Conservation (phyloP, 192 early-diverging fungal genomes). For the Spizellomyces sp. region DNA sequence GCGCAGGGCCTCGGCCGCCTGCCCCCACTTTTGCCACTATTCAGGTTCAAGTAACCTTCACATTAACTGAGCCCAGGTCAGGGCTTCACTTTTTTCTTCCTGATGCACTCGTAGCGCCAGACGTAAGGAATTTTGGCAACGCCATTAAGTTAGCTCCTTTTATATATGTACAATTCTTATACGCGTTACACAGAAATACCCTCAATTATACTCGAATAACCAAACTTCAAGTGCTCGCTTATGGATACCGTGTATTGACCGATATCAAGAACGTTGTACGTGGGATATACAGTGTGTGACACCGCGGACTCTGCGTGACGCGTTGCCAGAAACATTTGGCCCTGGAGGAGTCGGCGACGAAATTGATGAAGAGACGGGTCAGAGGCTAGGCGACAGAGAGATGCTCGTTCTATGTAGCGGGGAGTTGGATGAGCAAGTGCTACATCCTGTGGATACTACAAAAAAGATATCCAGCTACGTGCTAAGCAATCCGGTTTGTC, state of each 20-base stretch:
- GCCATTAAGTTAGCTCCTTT: too few species aligned
- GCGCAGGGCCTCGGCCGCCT: background rate
- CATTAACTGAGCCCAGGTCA: slow-evolving; percentile 25
- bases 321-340: background rate
- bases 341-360: background rate
- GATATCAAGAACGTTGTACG: slow-evolving; percentile 36
- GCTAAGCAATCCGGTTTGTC: slow-evolving; percentile 30
- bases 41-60: slow-evolving; percentile 32
- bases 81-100: slow-evolving; percentile 44
- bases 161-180: too few species aligned
- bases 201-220: slow-evolving; percentile 49
- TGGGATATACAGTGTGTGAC: slow-evolving; percentile 42
- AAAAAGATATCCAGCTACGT: slow-evolving; percentile 39
- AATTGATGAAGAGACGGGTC: background rate
- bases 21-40: slow-evolving; percentile 6
- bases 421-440: slow-evolving; percentile 33
- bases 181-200: slow-evolving; percentile 39
- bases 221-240: slow-evolving; percentile 36
- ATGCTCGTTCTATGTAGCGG: slow-evolving; percentile 47
- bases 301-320: slow-evolving; percentile 25
- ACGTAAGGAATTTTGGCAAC: too few species aligned
- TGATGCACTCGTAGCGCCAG: slow-evolving; percentile 19
- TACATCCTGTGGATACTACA: slow-evolving; percentile 21
- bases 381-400: slow-evolving; percentile 15
- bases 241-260: slow-evolving; percentile 55